Conservation (phyloP, 2,329 filamentous ascomycete species). For the Apiospora malaysiana region DNA sequence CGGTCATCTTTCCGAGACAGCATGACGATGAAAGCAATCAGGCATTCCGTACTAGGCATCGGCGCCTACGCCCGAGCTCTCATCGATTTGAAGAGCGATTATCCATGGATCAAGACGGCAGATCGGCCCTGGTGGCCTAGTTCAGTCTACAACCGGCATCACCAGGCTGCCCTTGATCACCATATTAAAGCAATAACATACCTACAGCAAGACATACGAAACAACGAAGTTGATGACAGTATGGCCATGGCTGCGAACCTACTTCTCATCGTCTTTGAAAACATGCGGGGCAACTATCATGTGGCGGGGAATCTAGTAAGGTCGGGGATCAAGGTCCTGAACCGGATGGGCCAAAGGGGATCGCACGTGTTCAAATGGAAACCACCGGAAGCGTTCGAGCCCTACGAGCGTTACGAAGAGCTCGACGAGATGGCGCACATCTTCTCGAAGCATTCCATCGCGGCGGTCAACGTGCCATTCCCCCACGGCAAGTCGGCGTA, state of each 20-base stretch:
- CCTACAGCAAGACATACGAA: conserved; percentile 31
- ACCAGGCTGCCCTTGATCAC: conserved; percentile 35
- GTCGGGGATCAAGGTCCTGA: conserved; percentile 35
- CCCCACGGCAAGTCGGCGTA: conserved; percentile 36
- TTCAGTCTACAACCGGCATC: conserved; percentile 32
- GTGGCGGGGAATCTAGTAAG: conserved; percentile 35
- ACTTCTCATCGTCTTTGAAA: conserved; percentile 38
- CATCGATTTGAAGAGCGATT: conserved; percentile 31
- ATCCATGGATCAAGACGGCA: conserved; percentile 22
- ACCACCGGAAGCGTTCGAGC: background rate
- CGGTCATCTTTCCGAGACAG: conserved; percentile 34
- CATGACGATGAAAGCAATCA: conserved; percentile 32
- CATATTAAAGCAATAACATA: conserved; percentile 34
- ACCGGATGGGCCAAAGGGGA: conserved; percentile 28
- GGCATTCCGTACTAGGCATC: conserved; percentile 36
- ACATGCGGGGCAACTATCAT: conserved; percentile 39
- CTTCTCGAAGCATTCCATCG: conserved; percentile 34
- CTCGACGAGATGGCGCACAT: conserved; percentile 36
- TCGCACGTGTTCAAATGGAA: conserved; percentile 17
- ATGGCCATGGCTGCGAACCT: conserved; percentile 35
- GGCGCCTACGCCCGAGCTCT: conserved; percentile 36
- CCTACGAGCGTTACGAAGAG: conserved; percentile 27
- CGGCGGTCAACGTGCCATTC: conserved; percentile 33
- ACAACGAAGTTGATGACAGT: conserved; percentile 31
- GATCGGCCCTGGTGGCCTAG: conserved; percentile 33